These are phyloP conservation scores for Fomitopsis palustris DNA, from an alignment of 1,284 basidiomycete genomes.

Conservation along the genomic window DNA sequence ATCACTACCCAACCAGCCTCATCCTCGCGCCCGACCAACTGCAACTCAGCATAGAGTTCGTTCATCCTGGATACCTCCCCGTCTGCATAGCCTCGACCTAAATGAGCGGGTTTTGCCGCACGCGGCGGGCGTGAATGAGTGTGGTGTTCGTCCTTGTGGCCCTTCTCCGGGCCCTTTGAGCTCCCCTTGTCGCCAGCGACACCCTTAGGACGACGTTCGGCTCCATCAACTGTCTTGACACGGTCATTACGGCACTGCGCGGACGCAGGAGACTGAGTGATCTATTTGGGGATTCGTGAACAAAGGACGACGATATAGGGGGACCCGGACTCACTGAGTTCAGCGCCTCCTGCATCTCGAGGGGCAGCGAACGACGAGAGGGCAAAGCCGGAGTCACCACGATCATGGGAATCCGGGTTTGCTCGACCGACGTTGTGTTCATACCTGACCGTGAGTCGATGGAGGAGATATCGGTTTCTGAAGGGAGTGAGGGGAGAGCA, in stretches of 20 bases:
- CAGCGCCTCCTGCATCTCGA: conserved; percentile 11
- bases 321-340: neutral
- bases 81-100: conserved; percentile 10
- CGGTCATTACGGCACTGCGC: neutral
- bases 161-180: neutral
- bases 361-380: conserved; percentile 12
- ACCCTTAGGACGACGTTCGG: neutral
- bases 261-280: neutral
- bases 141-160: conserved; percentile 5
- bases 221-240: neutral
- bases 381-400: conserved; percentile 15
- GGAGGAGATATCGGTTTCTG: neutral
- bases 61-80: neutral
- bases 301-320: neutral
- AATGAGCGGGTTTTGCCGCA: conserved; percentile 6
- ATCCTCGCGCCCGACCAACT: neutral
- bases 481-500: neutral
- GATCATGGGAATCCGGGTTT: conserved; percentile 10
- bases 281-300: neutral
- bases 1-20: neutral
- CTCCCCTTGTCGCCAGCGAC: conserved; percentile 1
- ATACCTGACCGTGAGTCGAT: neutral
- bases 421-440: neutral
- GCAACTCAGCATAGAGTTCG: neutral
- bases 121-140: conserved; percentile 8